Percentiles rank a stretch among this genome's conserved stretches.
phyloP scores from a whole-genome alignment of 2,329 filamentous ascomycete genomes.

The Aspergillus cejpii region DNA sequence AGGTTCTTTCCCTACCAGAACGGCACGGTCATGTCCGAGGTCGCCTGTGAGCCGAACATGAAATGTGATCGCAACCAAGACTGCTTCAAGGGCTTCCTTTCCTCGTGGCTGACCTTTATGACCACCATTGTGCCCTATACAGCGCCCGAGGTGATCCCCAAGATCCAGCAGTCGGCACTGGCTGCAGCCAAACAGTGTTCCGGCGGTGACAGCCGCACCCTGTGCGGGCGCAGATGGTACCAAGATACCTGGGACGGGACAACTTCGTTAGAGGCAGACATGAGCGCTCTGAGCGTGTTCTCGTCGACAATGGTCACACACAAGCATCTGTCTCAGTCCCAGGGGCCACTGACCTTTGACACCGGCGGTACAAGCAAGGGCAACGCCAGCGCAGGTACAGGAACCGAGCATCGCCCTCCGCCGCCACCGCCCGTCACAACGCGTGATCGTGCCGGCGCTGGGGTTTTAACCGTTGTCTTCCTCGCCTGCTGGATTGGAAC shows the following conservation, averaged over 20 bases:
- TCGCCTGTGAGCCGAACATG: conserved; percentile 56
- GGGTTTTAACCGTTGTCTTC: conserved; percentile 30
- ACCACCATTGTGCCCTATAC: conserved; percentile 58
- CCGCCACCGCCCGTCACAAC: conserved; percentile 24
- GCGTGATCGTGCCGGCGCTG: conserved; percentile 35
- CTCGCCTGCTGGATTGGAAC: conserved; percentile 23
- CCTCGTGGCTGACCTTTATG: conserved; percentile 59
- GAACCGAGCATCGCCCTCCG: conserved; percentile 8
- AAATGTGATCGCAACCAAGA: conserved; percentile 67
- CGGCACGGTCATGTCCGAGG: conserved; percentile 57
- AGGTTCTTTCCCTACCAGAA: conserved; percentile 48
- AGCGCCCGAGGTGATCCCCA: conserved; percentile 49
- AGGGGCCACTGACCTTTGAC: conserved; percentile 39
- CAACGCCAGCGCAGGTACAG: conserved; percentile 39
- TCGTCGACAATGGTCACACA: conserved; percentile 27
- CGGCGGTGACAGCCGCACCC: conserved; percentile 50
- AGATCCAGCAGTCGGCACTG: conserved; percentile 52
- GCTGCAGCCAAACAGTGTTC: conserved; percentile 60
- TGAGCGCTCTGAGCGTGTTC: conserved; percentile 37
- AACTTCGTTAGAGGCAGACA: conserved; percentile 37
- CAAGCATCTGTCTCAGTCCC: conserved; percentile 12
- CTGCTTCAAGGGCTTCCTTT: conserved; percentile 66
- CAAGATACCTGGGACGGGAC: conserved; percentile 33
- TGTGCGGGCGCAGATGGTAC: conserved; percentile 48
- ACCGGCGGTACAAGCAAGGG: conserved; percentile 55